Evolutionary conservation across 2,329 filamentous ascomycete species (phyloP), one percentile per base, ranked within the genome.

Genomic region (Ilyonectria robusta): DNA sequence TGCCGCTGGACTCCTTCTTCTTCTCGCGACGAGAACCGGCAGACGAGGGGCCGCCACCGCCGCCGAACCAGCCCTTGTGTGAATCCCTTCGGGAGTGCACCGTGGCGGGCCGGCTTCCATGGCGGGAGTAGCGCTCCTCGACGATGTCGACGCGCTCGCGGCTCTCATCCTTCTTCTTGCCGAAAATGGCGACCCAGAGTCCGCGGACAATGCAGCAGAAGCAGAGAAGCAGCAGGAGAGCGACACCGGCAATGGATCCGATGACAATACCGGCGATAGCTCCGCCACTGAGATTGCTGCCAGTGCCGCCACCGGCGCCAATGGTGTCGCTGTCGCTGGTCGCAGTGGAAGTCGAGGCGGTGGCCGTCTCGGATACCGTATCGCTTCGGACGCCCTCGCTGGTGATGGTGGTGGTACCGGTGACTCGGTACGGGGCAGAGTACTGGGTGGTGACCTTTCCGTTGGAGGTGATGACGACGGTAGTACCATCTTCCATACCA

Each of bases 221-320:
- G 84, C 92, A 94, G 75, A 94, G 81, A 8, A 93, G 85, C 5
- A 91, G 82, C 23, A 95, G 87, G 2, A 95, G 83, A 46, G 86
- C 80, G 40, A 94, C 84, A 68, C 91, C 93, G 15, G 87, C 86
- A 55, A 95, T 84, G 11, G 89, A 87, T 69, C 93, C 93, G 62
- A 95, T 91, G 71, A 95, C 93, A 75, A 95, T 95, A 67, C 93
- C 93, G 17, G 93, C 93, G 74, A 95, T 95, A 66, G 92, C 93
- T 59, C 92, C 93, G 48, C 85, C 87, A 74, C 90, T 93, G 60
- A 95, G 85, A 48, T 81, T 79, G 62, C 81, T 81, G 31, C 81
- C 80, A 46, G 80, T 82, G 51, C 79, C 78, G 37, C 83, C 81
- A 48, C 76, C 78, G 17, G 74, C 77, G 9, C 78, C 80, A 26